These are phyloP conservation scores for Moesziomyces globuligerus DNA, from an alignment of 1,284 basidiomycete genomes.

Conservation along the genomic window DNA sequence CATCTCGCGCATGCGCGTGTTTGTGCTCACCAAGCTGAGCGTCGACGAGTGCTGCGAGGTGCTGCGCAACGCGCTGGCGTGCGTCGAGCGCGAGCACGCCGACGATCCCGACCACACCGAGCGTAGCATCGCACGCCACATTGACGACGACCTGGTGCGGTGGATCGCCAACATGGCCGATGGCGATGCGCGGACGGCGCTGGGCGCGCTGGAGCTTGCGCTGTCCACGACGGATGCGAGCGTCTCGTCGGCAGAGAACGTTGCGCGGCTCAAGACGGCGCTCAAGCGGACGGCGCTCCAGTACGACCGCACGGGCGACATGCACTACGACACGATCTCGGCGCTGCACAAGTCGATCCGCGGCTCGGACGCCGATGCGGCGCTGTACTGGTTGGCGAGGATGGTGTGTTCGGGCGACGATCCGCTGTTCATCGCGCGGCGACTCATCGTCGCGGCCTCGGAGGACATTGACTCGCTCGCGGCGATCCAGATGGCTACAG, in stretches of 20 bases:
- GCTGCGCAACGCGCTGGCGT: slow-evolving; percentile 37
- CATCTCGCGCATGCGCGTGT: slow-evolving; percentile 79
- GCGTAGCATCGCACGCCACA: slow-evolving; percentile 55
- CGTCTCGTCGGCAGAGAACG: slow-evolving; percentile 18
- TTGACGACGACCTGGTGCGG: slow-evolving; percentile 44
- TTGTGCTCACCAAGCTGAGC: slow-evolving; percentile 59
- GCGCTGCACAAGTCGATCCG: slow-evolving; percentile 86
- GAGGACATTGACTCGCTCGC: slow-evolving; percentile 87
- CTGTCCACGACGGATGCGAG: slow-evolving; percentile 45
- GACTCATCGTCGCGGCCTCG: slow-evolving; percentile 83
- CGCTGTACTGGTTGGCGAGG: slow-evolving; percentile 79
- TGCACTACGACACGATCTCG: slow-evolving; percentile 83
- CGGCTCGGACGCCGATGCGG: slow-evolving; percentile 80
- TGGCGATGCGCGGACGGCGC: slow-evolving; percentile 60
- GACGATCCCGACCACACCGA: not conserved
- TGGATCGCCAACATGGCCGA: slow-evolving; percentile 63
- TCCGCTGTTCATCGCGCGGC: slow-evolving; percentile 82
- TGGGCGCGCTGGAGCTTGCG: slow-evolving; percentile 59
- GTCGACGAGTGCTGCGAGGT: slow-evolving; percentile 53
- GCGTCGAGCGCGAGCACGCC: slow-evolving; percentile 23
- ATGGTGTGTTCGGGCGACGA: slow-evolving; percentile 78
- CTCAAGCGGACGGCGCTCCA: slow-evolving; percentile 54
- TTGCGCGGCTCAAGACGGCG: slow-evolving; percentile 40
- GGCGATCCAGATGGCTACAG: slow-evolving; percentile 61
- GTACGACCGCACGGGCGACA: slow-evolving; percentile 66